Evolutionary conservation across 2,329 filamentous ascomycete species (phyloP).

Genomic region (Magnaporthiopsis incrustans): DNA sequence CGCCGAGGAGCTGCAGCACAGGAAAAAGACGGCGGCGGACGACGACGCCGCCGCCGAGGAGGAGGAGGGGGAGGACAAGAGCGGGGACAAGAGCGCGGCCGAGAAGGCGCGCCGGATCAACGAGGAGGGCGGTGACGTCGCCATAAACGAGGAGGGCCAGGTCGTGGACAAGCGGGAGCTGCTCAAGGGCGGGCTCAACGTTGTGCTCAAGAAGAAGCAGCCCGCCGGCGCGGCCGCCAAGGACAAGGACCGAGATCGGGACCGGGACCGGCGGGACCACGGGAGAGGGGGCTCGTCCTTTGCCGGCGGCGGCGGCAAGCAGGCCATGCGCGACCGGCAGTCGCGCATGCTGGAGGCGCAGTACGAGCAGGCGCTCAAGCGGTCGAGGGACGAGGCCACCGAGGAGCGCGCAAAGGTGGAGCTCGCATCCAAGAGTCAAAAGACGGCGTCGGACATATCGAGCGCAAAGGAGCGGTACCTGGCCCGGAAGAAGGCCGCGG

Average conservation of each 20-base stretch:
- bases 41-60: slow-evolving; percentile 18
- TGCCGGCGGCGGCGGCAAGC: slow-evolving; percentile 41
- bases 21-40: slow-evolving; percentile 24
- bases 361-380: slow-evolving; percentile 64
- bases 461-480: slow-evolving; percentile 75
- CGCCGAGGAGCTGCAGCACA: slow-evolving; percentile 41
- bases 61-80: slow-evolving; percentile 33
- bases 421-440: slow-evolving; percentile 63
- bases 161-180: slow-evolving; percentile 80
- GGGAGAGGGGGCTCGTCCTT: slow-evolving; percentile 26
- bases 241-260: slow-evolving; percentile 22
- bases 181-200: slow-evolving; percentile 66
- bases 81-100: slow-evolving; percentile 48
- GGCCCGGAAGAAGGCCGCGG: slow-evolving; percentile 66
- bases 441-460: slow-evolving; percentile 68
- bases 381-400: slow-evolving; percentile 61
- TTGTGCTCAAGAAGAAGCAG: slow-evolving; percentile 54
- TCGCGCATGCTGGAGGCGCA: slow-evolving; percentile 73
- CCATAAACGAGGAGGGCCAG: slow-evolving; percentile 74
- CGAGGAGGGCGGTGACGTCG: slow-evolving; percentile 50
- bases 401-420: slow-evolving; percentile 55
- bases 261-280: slow-evolving; percentile 18
- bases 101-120: slow-evolving; percentile 62
- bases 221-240: slow-evolving; percentile 17
- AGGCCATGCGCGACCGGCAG: slow-evolving; percentile 67